phyloP scores from a whole-genome alignment of 1,139 yeast species.

The Lodderomyces orthopsilosis region DNA sequence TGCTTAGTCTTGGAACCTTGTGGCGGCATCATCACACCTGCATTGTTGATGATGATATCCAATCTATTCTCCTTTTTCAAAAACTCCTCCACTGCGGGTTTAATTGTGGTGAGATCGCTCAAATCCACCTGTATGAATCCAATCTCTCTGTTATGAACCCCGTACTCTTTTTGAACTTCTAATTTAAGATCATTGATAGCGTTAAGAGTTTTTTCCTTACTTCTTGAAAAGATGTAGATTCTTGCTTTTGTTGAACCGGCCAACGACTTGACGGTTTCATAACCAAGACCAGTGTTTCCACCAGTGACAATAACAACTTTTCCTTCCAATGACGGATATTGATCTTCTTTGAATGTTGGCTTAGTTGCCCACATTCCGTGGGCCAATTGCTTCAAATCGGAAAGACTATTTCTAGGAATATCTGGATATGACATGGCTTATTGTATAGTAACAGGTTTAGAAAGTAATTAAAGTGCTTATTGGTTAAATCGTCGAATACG shows the following conservation, averaged over 20 bases:
- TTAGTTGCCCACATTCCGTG: constrained; percentile 14
- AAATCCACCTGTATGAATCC: constrained; percentile 35
- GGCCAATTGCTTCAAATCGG: constrained; percentile 12
- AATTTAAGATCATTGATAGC: constrained; percentile 28
- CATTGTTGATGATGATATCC: constrained; percentile 49
- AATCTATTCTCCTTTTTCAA: constrained; percentile 21
- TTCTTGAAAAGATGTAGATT: constrained; percentile 20
- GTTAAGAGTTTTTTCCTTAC: constrained; percentile 17
- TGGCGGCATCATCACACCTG: constrained; percentile 47
- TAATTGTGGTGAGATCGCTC: constrained; percentile 42
- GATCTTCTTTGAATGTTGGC: constrained; percentile 14
- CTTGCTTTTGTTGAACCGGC: constrained; percentile 37
- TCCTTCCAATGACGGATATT: constrained; percentile 17
- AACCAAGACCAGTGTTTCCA: constrained; percentile 22
- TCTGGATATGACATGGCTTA: constrained; percentile 11
- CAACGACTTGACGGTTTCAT: constrained; percentile 36
- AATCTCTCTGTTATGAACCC: constrained; percentile 13
- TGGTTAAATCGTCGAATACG: too few relatives aligned
- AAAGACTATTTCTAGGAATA: constrained; percentile 9
- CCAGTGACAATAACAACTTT: constrained; percentile 23
- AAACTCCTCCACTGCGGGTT: constrained; percentile 36
- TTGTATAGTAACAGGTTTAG: too few relatives aligned
- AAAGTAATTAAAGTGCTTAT: background rate
- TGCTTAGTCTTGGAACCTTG: constrained; percentile 20
- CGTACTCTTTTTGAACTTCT: constrained; percentile 17